Evolutionary conservation across 768 basidiomycete species (phyloP), one percentile per base, ranked within the genome.

Genomic region (Boletus pseudopeckii): DNA sequence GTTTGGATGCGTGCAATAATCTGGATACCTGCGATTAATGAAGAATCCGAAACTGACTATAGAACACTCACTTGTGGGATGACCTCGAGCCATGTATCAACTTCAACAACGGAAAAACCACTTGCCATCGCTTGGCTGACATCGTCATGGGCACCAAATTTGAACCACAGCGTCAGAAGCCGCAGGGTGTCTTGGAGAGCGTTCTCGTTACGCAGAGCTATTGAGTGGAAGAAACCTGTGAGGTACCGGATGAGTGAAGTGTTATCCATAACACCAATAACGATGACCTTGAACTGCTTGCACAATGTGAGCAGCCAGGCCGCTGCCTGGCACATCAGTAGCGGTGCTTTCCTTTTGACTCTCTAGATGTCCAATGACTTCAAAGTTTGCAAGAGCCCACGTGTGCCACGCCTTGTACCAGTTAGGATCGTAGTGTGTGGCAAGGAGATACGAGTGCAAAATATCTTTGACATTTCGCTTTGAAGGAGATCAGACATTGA

Each of bases 331-430:
- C 11, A 87, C 66, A 50, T 89, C 86, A 10, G 74, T 70, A 20
- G 76, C 73, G 53, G 80, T 80, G 43, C 74, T 77, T 55, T 84
- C 81, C 32, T 70, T 73, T 63, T 84, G 84, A 40, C 73, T 79
- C 67, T 96, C 93, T 63, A 96, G 75, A 62, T 88, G 82, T 26
- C 81, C 79, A 56, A 98, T 85, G 57, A 98, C 92, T 51, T 98
- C 93, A 59, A 97, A 95, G 70, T 98, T 98, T 4, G 94, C 88
- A 49, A 98, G 76, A 2, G 97, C 96, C 93, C 94, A 99, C 1
- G 92, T 93, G 65, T 99, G 97, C 95, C 95, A 98, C 17, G 96
- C 97, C 68, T 99, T 98, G 72, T 98, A 98, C 97, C 97, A 99
- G n/a, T 80, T 78, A 5, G 88, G 83, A 68, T 98, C 96, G 59